phyloP scores from a whole-genome alignment of 257 asterid species.

The Scutellaria barbata region DNA sequence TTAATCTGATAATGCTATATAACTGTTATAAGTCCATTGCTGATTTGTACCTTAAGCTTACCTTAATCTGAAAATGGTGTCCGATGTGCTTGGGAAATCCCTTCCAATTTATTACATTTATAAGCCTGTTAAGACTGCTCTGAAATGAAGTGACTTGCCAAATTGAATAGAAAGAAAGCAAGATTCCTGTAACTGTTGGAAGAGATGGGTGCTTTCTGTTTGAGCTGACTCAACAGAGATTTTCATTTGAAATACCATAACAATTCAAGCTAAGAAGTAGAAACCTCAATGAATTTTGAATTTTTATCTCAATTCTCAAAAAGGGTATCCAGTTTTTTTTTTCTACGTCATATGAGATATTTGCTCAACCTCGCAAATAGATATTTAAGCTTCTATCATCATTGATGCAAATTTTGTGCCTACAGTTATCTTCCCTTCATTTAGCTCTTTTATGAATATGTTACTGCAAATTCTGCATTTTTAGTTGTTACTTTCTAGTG shows the following conservation, averaged over 20 bases:
- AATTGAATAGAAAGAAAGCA: slow-evolving; percentile 6
- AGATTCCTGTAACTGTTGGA: neutral
- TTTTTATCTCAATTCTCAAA: neutral
- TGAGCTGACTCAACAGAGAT: neutral
- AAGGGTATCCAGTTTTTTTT: neutral
- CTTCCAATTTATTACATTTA: neutral
- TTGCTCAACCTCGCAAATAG: neutral
- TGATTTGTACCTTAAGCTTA: neutral
- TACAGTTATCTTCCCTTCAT: neutral
- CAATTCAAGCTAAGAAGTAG: slow-evolving; percentile 4
- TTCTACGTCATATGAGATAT: neutral
- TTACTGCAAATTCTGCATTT: neutral
- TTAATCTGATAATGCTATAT: no score
- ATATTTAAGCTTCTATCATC: neutral
- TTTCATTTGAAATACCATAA: slow-evolving; percentile 7
- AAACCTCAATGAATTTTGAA: neutral
- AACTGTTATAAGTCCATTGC: neutral
- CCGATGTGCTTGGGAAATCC: neutral
- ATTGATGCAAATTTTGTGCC: slow-evolving; percentile 14
- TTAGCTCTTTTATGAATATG: neutral
- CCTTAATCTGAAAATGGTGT: slow-evolving; percentile 7
- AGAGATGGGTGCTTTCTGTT: neutral
- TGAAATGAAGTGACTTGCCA: neutral
- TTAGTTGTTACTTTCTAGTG: neutral
- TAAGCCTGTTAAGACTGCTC: neutral